Conservation (phyloP, 73 alveolate species). For the Paramecium octaurelia region DNA sequence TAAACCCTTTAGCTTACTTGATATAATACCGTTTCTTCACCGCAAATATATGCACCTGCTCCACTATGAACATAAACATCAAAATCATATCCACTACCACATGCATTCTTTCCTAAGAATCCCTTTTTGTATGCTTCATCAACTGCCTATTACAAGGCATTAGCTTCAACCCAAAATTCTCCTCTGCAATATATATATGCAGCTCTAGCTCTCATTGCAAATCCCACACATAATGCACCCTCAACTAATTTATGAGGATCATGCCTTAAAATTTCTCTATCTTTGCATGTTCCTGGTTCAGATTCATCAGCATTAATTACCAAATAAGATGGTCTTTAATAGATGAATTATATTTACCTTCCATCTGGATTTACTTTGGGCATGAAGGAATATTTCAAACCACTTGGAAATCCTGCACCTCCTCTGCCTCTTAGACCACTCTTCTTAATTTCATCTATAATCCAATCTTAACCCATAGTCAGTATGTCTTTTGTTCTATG, state of each 20-base stretch:
- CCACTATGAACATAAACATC: slow-evolving; percentile 78
- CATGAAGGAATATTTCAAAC: slow-evolving; percentile 87
- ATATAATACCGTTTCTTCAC: slow-evolving; percentile 86
- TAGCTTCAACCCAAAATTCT: slow-evolving; percentile 79
- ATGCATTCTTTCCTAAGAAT: slow-evolving; percentile 75
- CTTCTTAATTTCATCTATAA: slow-evolving; percentile 82
- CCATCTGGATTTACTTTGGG: slow-evolving; percentile 89
- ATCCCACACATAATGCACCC: slow-evolving; percentile 75
- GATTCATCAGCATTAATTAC: slow-evolving; percentile 81
- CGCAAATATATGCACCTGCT: slow-evolving; percentile 93
- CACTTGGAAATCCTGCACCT: slow-evolving; percentile 93
- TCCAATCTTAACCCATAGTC: slow-evolving; percentile 89
- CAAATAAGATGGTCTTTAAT: slow-evolving; percentile 67
- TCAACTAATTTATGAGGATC: slow-evolving; percentile 78
- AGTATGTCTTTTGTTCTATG: slow-evolving; percentile 83
- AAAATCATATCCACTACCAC: slow-evolving; percentile 75
- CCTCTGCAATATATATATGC: slow-evolving; percentile 80
- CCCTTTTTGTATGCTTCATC: slow-evolving; percentile 77
- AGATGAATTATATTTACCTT: slow-evolving; percentile 50
- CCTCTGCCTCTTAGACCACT: slow-evolving; percentile 92
- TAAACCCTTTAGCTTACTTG: slow-evolving; percentile 84
- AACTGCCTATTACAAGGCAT: slow-evolving; percentile 67
- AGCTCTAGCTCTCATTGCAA: slow-evolving; percentile 78
- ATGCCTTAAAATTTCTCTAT: slow-evolving; percentile 72
- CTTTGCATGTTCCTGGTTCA: slow-evolving; percentile 85